Evolutionary conservation across 495 filamentous ascomycete genomes (phyloP), one percentile per base, ranked within the genome.

Genomic region (Diplogelasinospora grovesii): DNA sequence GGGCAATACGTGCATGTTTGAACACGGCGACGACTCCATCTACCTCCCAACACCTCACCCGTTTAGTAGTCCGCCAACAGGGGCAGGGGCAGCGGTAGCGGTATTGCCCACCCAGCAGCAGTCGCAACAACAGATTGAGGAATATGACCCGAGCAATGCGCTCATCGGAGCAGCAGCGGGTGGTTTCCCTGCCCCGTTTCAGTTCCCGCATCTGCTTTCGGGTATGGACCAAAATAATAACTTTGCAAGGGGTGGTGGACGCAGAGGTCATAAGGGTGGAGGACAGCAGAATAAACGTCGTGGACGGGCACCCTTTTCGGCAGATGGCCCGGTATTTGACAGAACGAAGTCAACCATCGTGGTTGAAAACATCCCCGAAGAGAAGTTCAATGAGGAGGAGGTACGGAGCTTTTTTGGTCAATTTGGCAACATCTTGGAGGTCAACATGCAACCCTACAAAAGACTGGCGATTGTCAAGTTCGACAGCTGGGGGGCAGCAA

Each of bases 311-410:
- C 31, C 81, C 6, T 86, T 93, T 57, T 87, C 89, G 5, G 73
- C 77, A 3, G 77, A 78, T 41, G 84, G 89, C 0, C 85, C 86
- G 0, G 83, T 81, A 30, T 69, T 73, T 26, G 87, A 96, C 57
- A 75, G 73, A 39, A 77, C 75, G 1, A 83, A 85, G 41, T 86
- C 79, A 2, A 82, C 84, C 0, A 79, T 98, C 29, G 92, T 97
- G 5, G 79, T 98, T 4, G 89, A 96, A 50, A 82, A 89, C 45
- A 96, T 98, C 24, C 92, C 92, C 0, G 82, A 88, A 36, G 87
- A 95, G 22, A 80, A 86, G 39, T 85, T 92, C 46, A 67, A 72
- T 18, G 89, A 95, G 40, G 60, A 78, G 3, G 61, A 75, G 8
- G 80, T 98, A 39, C 78, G 80, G 22, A 75, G 71, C 1, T 96